Evolutionary conservation across 192 early-diverging fungal species (phyloP).

Genomic region (Coemansia sp.): DNA sequence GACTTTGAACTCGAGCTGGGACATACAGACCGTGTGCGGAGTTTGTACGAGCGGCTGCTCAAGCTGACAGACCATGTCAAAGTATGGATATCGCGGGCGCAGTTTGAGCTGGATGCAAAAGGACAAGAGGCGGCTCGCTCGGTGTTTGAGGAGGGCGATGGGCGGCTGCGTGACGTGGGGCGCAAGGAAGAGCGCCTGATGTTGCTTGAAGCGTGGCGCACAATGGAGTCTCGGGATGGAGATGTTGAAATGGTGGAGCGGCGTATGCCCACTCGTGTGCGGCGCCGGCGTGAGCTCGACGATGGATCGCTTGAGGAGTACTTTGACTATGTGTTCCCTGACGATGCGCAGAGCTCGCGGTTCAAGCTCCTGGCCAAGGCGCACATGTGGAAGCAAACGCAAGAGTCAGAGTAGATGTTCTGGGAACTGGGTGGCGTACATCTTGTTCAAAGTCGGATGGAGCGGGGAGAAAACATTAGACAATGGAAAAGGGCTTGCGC

Average conservation of each 20-base stretch:
- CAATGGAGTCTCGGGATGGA: slow-evolving; percentile 48
- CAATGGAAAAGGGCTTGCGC: not conserved
- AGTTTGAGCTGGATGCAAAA: slow-evolving; percentile 74
- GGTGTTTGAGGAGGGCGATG: slow-evolving; percentile 77
- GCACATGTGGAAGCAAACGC: slow-evolving; percentile 72
- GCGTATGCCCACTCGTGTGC: slow-evolving; percentile 88
- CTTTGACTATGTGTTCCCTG: slow-evolving; percentile 98
- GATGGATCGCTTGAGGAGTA: slow-evolving; percentile 90
- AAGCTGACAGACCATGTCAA: slow-evolving; percentile 91
- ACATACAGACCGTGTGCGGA: slow-evolving; percentile 76
- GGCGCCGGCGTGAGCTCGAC: slow-evolving; percentile 72
- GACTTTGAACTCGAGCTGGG: slow-evolving; percentile 87
- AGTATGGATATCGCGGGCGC: slow-evolving; percentile 94
- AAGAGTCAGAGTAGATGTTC: not conserved
- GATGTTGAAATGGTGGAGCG: slow-evolving; percentile 65
- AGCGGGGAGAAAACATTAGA: not conserved
- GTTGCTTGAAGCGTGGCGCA: slow-evolving; percentile 88
- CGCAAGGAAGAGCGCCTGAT: slow-evolving; percentile 73
- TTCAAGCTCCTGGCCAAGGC: slow-evolving; percentile 91
- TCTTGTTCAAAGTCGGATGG: not conserved
- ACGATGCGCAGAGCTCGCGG: slow-evolving; percentile 83
- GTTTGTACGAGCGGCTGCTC: slow-evolving; percentile 82
- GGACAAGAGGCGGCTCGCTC: slow-evolving; percentile 57
- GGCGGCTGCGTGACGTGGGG: slow-evolving; percentile 65
- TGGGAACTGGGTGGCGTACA: not conserved